A percentile compares a stretch with the other conserved stretches of the same genome.
phyloP scores from a whole-genome alignment of 2,329 filamentous ascomycete species.

The Coniochaeta sp. region DNA sequence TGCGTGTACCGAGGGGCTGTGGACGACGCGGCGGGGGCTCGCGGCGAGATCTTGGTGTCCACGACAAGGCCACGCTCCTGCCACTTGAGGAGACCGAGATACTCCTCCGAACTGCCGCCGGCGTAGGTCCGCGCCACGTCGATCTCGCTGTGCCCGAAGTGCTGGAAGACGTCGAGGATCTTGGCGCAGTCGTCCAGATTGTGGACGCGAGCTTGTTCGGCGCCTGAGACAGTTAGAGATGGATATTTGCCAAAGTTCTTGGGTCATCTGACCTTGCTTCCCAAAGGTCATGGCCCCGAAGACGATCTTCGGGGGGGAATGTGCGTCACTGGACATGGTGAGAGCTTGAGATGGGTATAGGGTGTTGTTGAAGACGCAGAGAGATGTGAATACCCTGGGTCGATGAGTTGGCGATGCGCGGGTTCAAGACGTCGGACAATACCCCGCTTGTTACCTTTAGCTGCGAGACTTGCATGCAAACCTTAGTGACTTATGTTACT shows the following conservation, averaged over 20 bases:
- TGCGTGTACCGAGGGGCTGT: conserved; percentile 9
- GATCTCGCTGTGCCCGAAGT: conserved; percentile 59
- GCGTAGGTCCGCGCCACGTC: conserved; percentile 63
- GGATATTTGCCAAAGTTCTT: background rate
- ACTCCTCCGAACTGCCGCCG: conserved; percentile 53
- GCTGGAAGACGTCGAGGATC: conserved; percentile 57
- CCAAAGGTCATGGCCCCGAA: background rate
- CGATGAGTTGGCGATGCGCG: no score
- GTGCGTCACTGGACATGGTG: background rate
- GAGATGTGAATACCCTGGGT: background rate
- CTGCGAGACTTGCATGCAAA: no score
- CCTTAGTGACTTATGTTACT: no score
- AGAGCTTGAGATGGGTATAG: background rate
- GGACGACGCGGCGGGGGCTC: conserved; percentile 7
- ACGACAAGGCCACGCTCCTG: conserved; percentile 28
- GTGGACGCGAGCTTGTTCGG: background rate
- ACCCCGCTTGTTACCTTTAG: no score
- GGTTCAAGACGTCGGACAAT: background rate
- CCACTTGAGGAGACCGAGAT: conserved; percentile 32
- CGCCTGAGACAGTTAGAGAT: background rate
- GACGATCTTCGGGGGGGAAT: background rate
- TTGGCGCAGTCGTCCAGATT: background rate
- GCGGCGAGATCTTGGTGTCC: conserved; percentile 34
- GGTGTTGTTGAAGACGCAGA: background rate
- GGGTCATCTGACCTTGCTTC: background rate